Evolutionary conservation across 345 rosid genomes (phyloP).

Genomic region (Citrus australasica): DNA sequence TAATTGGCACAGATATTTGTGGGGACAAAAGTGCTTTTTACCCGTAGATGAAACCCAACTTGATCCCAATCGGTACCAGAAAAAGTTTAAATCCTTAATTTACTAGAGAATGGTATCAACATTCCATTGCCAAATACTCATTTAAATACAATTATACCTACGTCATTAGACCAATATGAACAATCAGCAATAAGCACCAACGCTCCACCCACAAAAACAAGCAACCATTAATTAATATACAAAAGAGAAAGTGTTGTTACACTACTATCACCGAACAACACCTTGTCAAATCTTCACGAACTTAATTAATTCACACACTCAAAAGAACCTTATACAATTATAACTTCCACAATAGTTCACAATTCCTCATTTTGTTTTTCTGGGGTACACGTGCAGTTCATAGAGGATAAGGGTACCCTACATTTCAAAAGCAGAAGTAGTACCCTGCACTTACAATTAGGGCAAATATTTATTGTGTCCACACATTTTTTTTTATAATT

Average conservation of each 20-base stretch:
- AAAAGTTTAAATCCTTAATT: too few species aligned
- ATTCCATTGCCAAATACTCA: not conserved
- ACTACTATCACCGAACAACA: slow-evolving; percentile 10
- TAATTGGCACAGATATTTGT: too few species aligned
- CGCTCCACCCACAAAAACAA: not conserved
- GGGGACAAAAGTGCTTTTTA: too few species aligned
- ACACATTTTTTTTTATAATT: not conserved
- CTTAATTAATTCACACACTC: slow-evolving; percentile 15
- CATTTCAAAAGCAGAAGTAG: slow-evolving; percentile 15
- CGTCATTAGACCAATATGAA: not conserved
- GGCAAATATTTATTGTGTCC: slow-evolving; percentile 9
- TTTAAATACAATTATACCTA: not conserved
- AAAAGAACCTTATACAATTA: not conserved
- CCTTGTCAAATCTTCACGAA: slow-evolving; percentile 11
- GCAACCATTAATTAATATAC: slow-evolving; percentile 6
- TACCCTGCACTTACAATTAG: not conserved
- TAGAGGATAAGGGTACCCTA: slow-evolving; percentile 9
- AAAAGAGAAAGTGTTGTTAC: slow-evolving; percentile 15
- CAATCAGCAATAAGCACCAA: slow-evolving; percentile 5
- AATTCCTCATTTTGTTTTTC: not conserved
- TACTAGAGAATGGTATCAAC: too few species aligned
- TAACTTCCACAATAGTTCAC: not conserved
- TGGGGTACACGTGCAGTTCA: not conserved
- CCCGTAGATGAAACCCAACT: too few species aligned
- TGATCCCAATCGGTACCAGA: too few species aligned